Base-by-base conservation (phyloP, 2,329 filamentous ascomycete species). In the Blumeriella jaapii region DNA sequence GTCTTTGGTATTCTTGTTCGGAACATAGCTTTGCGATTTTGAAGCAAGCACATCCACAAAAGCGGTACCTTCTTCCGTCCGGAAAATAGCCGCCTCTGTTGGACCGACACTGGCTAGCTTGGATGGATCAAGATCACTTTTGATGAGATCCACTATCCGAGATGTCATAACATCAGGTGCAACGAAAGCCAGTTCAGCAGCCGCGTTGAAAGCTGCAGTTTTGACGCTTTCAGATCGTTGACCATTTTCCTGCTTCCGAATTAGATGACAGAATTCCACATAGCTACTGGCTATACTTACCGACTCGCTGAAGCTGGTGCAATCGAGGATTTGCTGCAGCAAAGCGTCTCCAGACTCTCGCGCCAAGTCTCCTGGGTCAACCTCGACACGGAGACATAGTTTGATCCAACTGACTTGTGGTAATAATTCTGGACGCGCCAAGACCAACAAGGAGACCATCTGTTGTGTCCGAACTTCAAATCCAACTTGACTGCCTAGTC, bases 21-120 rank as follows among this genome's bases (percentile, higher is more conserved):
- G 76, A 2, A 80, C 62, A 23, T 68, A 64, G 41, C 73, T 73
- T 39, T 75, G 74, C 1, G 76, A 65, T 55, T 93, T 93, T 55
- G 84, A 87, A 20, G 81, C 83, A 5, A 98, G 68, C 0, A 96
- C 83, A 59, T 98, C 91, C 13, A 98, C 69, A 50, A 93, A 96
- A 10, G 78, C 71, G 1, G 80, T 87, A 2, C 86, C 89, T 56
- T 93, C 85, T 1, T 86, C 81, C 0, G 89, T 94, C 28, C 85
- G 78, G 58, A 87, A 91, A 39, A 98, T 96, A 11, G 86, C 87
- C 17, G 86, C 85, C 58, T 98, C 91, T 2, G 85, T 79, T 8
- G 86, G 82, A 0, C 86, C 85, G 44, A 95, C 69, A 14, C 73
- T 69, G 9, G 74, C 66, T 3, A 95, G 65, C 40, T 83, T 77